Percentiles rank a stretch among this genome's conserved stretches.
Conservation (phyloP, 345 rosid species). For the Psidium friedrichsthalianum region DNA sequence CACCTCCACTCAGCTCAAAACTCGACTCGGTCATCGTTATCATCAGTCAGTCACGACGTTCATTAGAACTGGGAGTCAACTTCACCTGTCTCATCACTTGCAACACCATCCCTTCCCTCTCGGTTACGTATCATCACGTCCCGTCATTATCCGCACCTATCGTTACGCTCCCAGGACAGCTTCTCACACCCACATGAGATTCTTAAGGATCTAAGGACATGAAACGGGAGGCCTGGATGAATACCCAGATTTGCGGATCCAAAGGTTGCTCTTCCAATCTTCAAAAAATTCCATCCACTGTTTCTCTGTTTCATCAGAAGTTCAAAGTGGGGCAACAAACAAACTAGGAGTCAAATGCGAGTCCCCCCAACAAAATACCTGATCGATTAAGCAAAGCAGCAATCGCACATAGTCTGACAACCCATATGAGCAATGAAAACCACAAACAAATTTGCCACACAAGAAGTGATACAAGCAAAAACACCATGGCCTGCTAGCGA, state of each 20-base stretch:
- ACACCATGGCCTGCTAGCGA: too few species aligned
- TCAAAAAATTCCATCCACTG: not conserved
- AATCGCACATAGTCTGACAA: not conserved
- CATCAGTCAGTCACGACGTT: not conserved
- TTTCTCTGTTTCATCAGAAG: not conserved
- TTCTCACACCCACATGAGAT: not conserved
- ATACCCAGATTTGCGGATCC: not conserved
- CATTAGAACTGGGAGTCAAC: not conserved
- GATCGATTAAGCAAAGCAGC: not conserved
- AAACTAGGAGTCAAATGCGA: not conserved
- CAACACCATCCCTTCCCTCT: not conserved
- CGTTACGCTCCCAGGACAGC: not conserved
- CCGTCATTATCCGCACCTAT: not conserved
- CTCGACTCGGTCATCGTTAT: not conserved
- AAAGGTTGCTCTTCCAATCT: not conserved
- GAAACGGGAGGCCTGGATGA: too few species aligned
- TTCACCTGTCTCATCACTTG: not conserved
- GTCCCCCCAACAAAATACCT: not conserved
- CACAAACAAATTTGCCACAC: not conserved
- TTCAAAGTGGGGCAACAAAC: not conserved
- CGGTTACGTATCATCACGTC: not conserved
- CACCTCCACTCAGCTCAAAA: not conserved
- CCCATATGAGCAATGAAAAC: not conserved
- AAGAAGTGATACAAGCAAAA: too few species aligned
- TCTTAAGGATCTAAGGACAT: not conserved